Base-by-base conservation (phyloP, 208 protist genomes). In the Acanthamoeba sp. region DNA sequence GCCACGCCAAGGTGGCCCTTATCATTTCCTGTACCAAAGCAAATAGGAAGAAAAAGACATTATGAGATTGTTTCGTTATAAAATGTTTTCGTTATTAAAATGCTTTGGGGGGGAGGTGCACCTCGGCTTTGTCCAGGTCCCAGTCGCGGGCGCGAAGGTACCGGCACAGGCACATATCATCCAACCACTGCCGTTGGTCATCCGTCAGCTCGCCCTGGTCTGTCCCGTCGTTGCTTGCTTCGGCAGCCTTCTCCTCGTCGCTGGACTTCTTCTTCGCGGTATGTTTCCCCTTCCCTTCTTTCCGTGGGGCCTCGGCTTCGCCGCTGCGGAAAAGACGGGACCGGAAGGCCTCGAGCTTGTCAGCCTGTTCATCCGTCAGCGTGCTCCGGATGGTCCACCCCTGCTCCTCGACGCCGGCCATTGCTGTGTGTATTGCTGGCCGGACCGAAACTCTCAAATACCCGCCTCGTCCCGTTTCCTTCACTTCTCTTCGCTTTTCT, bases 81-180 rank as follows among this genome's bases (percentile, higher is more conserved):
- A 18, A 45, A 40, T 32, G 5, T 2, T 48, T 12, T 24, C 34
- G 14, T 9, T n/a, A 34, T 85, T 14, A 62, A 90, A 42, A 42
- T 50, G 27, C 7, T 84, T 82, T 3, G 32, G 22, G 27, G 14
- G n/a, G 27, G 40, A 24, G 18, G 9, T 6, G 32, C 32, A 91
- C 85, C 85, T 91, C 85, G 50, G 85, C 85, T 48, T 91, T 91
- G 85, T 91, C 59, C 7, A 91, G 42, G n/a, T 91, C 85, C 85
- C 85, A 91, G 18, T 91, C 85, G 34, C 85, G 50, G 18, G 85
- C 85, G 1, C 85, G 85, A 18, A 91, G 85, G 85, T 76, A 91
- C 6, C 85, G 85, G 85, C 85, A 91, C 6, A 91, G 55, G 85
- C 85, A 91, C 85, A 91, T 91, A 57, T 91, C 85, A 32, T 91